Evolutionary conservation across 352 stramenopile genomes (phyloP), one percentile per base, ranked within the genome.

Genomic region (Phytopythium litorale): DNA sequence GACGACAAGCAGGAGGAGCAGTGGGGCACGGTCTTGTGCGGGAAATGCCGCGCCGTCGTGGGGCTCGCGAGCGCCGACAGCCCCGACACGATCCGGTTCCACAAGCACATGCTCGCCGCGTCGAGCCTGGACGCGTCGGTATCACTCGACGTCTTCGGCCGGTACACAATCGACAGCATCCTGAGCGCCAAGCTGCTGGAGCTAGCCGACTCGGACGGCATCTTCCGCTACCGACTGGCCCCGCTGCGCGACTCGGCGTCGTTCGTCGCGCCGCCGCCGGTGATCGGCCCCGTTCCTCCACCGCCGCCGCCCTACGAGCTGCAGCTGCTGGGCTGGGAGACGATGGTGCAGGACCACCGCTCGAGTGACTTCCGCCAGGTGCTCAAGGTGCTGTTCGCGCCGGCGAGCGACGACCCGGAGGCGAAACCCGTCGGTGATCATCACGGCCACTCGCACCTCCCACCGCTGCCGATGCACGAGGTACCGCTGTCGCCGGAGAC

Each of bases 141-240:
- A 11, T 16, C 11, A 19, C 63, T 43, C 4, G 70, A 85, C 56
- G 63, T 90, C 9, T 94, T 92, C 48, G 64, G 57, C 6, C 71
- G 68, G n/a, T 94, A 94, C 67, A 89, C 76, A 2, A 73, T 88
- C 48, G 85, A 94, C 62, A 89, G 78, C 50, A 78, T 88, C n/a
- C 42, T 92, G 19, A 76, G 78, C 40, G 73, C 80, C 28, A 79
- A 84, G 51, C 68, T 94, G 43, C 70, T 92, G 19, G 81, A 92
- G 60, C 64, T 81, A 38, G 81, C 79, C 18, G 85, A 94, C 48
- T 78, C 81, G 12, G 81, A 91, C 30, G 85, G 85, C 6, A 68
- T 88, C 15, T 94, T 94, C 51, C 81, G 80, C 11, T 94, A 85
- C 51, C 18, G 72, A 0, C 56, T 93, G 52, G 15, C 53, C 53